A percentile compares a stretch with the other conserved stretches of the same genome.
phyloP scores from a whole-genome alignment of 2,329 filamentous ascomycete species.

The Didymella exigua region DNA sequence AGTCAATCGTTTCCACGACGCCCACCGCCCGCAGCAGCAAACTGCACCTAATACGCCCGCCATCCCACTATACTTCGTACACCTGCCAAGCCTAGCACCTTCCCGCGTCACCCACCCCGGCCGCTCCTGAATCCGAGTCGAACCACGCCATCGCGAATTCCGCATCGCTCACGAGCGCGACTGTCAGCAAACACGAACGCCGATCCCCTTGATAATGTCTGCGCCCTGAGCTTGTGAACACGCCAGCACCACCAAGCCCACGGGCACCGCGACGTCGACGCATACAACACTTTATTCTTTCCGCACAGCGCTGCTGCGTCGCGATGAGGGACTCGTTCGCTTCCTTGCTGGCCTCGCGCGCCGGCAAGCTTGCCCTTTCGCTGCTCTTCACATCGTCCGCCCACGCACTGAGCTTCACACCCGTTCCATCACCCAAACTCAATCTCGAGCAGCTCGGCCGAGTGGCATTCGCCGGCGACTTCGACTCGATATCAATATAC shows the following conservation, averaged over 20 bases:
- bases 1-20: slow-evolving; percentile 48
- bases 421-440: slow-evolving; percentile 72
- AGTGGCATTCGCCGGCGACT: slow-evolving; percentile 86
- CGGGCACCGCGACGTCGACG: slow-evolving; percentile 19
- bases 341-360: slow-evolving; percentile 47
- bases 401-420: slow-evolving; percentile 58
- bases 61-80: slow-evolving; percentile 16
- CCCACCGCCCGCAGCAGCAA: slow-evolving; percentile 20
- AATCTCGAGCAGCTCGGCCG: slow-evolving; percentile 79
- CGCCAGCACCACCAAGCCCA: slow-evolving; percentile 13
- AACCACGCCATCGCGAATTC: slow-evolving; percentile 14
- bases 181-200: slow-evolving; percentile 8
- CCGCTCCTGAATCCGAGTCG: slow-evolving; percentile 20
- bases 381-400: slow-evolving; percentile 39
- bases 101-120: slow-evolving; percentile 24
- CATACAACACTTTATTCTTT: slow-evolving; percentile 27
- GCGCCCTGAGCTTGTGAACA: slow-evolving; percentile 14
- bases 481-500: slow-evolving; percentile 89
- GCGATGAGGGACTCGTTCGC: slow-evolving; percentile 47
- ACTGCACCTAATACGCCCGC: slow-evolving; percentile 23
- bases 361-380: slow-evolving; percentile 46
- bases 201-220: slow-evolving; percentile 16
- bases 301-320: slow-evolving; percentile 27
- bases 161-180: slow-evolving; percentile 8
- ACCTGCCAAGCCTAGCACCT: slow-evolving; percentile 28